A percentile compares a stretch with the other conserved stretches of the same genome.
phyloP scores from a whole-genome alignment of 495 filamentous ascomycete species.

The Massariosphaeria phaeospora region DNA sequence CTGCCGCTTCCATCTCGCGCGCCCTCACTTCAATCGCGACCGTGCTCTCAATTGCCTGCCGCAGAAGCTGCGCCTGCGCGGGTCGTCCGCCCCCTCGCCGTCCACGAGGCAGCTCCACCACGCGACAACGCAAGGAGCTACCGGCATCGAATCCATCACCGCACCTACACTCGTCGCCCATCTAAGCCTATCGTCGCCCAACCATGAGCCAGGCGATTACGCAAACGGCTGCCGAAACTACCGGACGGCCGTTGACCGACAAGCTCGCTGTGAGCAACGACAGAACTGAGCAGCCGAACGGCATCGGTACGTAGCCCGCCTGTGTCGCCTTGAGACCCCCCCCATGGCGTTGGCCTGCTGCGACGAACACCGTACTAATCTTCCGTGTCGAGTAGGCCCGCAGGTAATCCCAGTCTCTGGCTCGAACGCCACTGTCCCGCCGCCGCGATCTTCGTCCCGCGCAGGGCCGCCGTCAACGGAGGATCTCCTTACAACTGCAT shows the following conservation, averaged over 20 bases:
- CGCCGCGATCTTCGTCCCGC: conserved; percentile 29
- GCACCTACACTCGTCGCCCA: not conserved
- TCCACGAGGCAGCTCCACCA: conserved; percentile 28
- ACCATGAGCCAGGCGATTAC: conserved; percentile 49
- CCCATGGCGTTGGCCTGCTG: not conserved
- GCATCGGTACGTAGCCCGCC: conserved; percentile 20
- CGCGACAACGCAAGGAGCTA: conserved; percentile 30
- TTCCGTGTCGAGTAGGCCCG: not conserved
- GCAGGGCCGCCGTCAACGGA: conserved; percentile 25
- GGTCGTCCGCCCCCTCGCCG: not conserved
- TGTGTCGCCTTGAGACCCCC: not conserved
- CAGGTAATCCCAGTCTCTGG: conserved; percentile 1
- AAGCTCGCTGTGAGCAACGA: conserved; percentile 28
- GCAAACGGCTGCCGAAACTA: conserved; percentile 38
- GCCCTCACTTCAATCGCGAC: conserved; percentile 1
- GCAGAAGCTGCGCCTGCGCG: conserved; percentile 1
- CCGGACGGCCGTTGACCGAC: conserved; percentile 18
- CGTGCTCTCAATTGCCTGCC: conserved; percentile 9
- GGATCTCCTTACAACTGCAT: conserved; percentile 13
- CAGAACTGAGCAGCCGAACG: conserved; percentile 22
- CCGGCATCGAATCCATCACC: conserved; percentile 10
- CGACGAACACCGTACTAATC: not conserved
- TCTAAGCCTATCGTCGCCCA: conserved; percentile 32
- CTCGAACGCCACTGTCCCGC: conserved; percentile 14
- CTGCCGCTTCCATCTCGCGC: conserved; percentile 13